phyloP scores from a whole-genome alignment of 345 rosid genomes.

The Toxicodendron radicans region DNA sequence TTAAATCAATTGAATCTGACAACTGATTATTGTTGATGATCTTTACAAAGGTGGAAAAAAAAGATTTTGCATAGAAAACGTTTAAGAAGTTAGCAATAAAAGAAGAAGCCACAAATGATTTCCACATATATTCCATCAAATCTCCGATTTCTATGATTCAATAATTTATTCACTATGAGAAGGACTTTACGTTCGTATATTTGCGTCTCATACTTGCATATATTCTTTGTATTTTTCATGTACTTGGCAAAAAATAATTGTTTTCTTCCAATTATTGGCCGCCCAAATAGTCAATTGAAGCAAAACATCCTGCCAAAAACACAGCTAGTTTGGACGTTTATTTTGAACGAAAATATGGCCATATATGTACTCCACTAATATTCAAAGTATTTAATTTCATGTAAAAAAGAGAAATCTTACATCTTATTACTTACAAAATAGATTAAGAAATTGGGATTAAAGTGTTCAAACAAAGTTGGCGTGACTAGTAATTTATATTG shows the following conservation, averaged over 20 bases:
- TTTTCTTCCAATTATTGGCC: constrained; percentile 13
- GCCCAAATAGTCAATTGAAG: constrained; percentile 5
- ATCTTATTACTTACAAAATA: too few relatives aligned
- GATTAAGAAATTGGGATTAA: background rate
- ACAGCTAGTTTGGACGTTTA: background rate
- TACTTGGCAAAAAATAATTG: background rate
- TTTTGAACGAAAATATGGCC: background rate
- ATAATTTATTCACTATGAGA: background rate
- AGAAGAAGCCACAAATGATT: background rate
- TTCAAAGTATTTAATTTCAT: too few relatives aligned
- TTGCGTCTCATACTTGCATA: background rate
- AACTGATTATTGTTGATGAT: background rate
- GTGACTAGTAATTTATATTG: background rate
- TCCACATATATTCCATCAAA: background rate
- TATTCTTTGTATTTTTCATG: background rate
- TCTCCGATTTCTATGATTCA: background rate
- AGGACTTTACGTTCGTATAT: background rate
- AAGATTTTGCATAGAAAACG: too few relatives aligned
- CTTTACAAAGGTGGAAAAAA: background rate
- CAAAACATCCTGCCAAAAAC: background rate
- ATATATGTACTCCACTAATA: background rate
- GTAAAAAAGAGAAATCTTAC: too few relatives aligned
- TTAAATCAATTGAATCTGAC: background rate
- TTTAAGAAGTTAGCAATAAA: background rate
- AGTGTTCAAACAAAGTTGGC: constrained; percentile 23